A percentile compares a stretch with the other conserved stretches of the same genome.
These are phyloP conservation scores for Heritiera fomes DNA, from an alignment of 345 rosid genomes.

Conservation along the genomic window DNA sequence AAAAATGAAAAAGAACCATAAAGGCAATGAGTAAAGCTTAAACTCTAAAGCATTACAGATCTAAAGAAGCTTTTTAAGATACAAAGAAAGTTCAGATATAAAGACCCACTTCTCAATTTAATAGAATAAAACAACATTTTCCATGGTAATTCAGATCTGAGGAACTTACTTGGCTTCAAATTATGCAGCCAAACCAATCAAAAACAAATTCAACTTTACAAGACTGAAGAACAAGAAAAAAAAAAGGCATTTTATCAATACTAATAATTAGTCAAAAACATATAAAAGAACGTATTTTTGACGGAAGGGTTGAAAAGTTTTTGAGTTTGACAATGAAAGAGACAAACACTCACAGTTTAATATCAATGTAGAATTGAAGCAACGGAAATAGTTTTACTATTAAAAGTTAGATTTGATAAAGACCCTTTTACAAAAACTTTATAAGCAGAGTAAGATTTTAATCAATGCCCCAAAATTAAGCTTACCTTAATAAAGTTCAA, in stretches of 20 bases:
- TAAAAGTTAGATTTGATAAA: conserved; percentile 45
- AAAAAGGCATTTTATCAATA: conserved; percentile 13
- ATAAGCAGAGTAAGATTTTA: conserved; percentile 33
- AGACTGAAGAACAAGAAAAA: conserved; percentile 22
- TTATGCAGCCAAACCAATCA: conserved; percentile 26
- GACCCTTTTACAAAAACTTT: conserved; percentile 37
- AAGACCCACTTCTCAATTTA: conserved; percentile 36
- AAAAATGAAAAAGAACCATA: conserved; percentile 19
- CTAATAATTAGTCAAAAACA: conserved; percentile 21
- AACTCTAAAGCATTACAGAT: conserved; percentile 35
- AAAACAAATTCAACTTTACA: conserved; percentile 30
- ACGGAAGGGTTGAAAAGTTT: conserved; percentile 26
- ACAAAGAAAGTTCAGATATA: conserved; percentile 13
- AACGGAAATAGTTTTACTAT: conserved; percentile 29
- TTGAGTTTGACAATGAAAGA: conserved; percentile 21
- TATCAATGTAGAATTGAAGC: conserved; percentile 35
- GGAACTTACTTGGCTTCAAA: conserved; percentile 57
- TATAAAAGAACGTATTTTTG: neutral
- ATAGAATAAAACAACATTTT: conserved; percentile 37
- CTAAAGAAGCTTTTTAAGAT: conserved; percentile 28
- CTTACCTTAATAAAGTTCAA: conserved; percentile 29
- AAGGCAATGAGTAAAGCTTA: conserved; percentile 21
- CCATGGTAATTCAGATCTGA: conserved; percentile 59
- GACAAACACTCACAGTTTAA: conserved; percentile 24
- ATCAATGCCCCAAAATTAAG: conserved; percentile 25